Evolutionary conservation across 805 yeast species (phyloP).

Genomic region (Metschnikowia colocasiae): DNA sequence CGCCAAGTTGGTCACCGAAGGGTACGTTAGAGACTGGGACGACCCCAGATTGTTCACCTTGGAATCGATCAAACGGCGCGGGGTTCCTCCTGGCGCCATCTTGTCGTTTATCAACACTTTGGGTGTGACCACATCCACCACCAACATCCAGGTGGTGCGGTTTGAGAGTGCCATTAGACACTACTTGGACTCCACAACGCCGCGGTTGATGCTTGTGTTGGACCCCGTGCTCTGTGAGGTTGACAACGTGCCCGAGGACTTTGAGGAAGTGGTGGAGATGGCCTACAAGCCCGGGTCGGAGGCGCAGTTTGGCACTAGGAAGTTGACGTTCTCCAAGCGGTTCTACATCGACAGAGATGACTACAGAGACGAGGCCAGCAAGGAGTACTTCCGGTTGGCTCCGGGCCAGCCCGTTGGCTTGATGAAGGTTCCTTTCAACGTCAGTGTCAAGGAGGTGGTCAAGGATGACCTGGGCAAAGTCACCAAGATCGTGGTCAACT

Average conservation of each 20-base stretch:
- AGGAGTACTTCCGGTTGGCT: conserved; percentile 88
- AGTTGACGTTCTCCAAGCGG: conserved; percentile 69
- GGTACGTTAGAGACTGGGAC: conserved; percentile 92
- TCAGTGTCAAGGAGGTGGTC: conserved; percentile 66
- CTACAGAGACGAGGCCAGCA: conserved; percentile 56
- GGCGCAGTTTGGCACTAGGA: conserved; percentile 55
- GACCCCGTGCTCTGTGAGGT: conserved; percentile 82
- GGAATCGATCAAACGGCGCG: conserved; percentile 93
- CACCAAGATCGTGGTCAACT: conserved; percentile 69
- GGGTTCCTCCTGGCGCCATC: conserved; percentile 98
- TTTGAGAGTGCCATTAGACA: conserved; percentile 87
- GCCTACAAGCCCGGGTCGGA: conserved; percentile 85
- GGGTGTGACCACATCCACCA: conserved; percentile 93
- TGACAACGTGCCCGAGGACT: conserved; percentile 77
- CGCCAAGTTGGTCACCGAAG: conserved; percentile 81
- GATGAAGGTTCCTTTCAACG: conserved; percentile 82
- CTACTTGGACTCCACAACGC: conserved; percentile 85
- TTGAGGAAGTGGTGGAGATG: conserved; percentile 62
- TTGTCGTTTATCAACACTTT: conserved; percentile 87
- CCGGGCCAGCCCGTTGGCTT: conserved; percentile 94
- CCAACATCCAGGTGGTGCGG: conserved; percentile 85
- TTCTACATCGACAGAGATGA: conserved; percentile 87
- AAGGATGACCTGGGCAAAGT: conserved; percentile 62
- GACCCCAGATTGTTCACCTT: conserved; percentile 95
- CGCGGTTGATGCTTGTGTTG: conserved; percentile 89